Evolutionary conservation across 176 grass and related monocot genomes (phyloP).

Genomic region (Phyllostachys edulis): DNA sequence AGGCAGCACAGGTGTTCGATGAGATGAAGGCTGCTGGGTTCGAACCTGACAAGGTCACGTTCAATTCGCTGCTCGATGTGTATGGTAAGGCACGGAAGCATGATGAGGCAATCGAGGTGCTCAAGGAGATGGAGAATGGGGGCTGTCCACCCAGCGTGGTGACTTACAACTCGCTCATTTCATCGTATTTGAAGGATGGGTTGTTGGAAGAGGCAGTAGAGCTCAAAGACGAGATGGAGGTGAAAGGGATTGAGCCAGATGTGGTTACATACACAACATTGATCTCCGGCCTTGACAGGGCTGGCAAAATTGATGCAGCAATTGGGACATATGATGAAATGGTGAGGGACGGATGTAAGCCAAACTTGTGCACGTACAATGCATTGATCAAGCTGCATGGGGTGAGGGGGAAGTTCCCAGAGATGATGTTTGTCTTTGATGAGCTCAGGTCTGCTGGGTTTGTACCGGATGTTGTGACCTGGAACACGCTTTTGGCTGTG

Average conservation of each 20-base stretch:
- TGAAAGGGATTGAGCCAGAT: constrained; percentile 68
- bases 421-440: constrained; percentile 85
- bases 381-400: constrained; percentile 88
- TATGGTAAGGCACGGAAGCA: constrained; percentile 79
- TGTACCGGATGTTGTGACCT: constrained; percentile 69
- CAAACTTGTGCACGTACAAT: constrained; percentile 89
- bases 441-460: constrained; percentile 62
- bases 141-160: constrained; percentile 67
- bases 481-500: constrained; percentile 81
- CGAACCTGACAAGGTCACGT: constrained; percentile 72
- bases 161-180: constrained; percentile 80
- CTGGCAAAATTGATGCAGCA: constrained; percentile 68
- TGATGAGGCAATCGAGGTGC: constrained; percentile 49
- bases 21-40: constrained; percentile 78
- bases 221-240: constrained; percentile 71
- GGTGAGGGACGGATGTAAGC: constrained; percentile 56
- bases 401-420: constrained; percentile 63
- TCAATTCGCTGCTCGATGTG: constrained; percentile 79
- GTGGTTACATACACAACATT: constrained; percentile 92
- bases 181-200: constrained; percentile 74
- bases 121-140: constrained; percentile 67
- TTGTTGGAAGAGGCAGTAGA: constrained; percentile 64
- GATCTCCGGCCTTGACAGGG: constrained; percentile 78
- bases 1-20: constrained; percentile 56
- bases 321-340: constrained; percentile 66